Base-by-base conservation (phyloP, 768 basidiomycete genomes). In the Boletus rubropictus region DNA sequence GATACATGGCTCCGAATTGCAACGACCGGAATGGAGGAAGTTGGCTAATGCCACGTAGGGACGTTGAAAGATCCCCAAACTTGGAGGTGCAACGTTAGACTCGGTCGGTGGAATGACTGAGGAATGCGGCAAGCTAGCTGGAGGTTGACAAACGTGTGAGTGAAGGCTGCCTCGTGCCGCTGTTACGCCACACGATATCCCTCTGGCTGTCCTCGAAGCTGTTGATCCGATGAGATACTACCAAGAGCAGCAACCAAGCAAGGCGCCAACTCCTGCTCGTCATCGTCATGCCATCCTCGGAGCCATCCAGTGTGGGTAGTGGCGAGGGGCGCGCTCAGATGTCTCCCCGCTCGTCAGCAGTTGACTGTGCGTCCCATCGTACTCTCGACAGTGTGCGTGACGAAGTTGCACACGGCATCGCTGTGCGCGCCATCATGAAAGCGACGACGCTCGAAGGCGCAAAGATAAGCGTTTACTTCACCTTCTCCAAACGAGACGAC, bases 321-420 rank as follows among this genome's bases (percentile, higher is more conserved):
- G 29, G 39, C 24, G 33, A 15, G 24, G 38, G 25, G 21, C 48
- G 47, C 8, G 28, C 44, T n/a, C 52, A 39, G 18, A 14, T 31
- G 8, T 31, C 41, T 7, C 14, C 18, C 9, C 44, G 44, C 22
- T 56, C 54, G 5, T 49, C 46, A 12, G 25, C 22, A 25, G 18
- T 22, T 22, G 33, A 7, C 27, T 8, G 33, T n/a, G 24, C 28
- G 5, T 50, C 54, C 6, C 53, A 42, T 3, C 75, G 78, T 15
- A 82, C 80, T 0, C 62, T 86, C n/a, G 78, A 76, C 36, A 77
- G 77, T 49, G 72, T 85, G 9, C 75, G 80, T 15, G 70, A 76
- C 21, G 79, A 83, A 53, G 81, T 82, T 14, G 77, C 82, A 0
- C 65, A 72, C 34, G 72, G 76, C 50, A 70, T 84, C 41, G 82